Percentiles rank a stretch among this genome's conserved stretches.
phyloP scores from a whole-genome alignment of 768 basidiomycete species.

The Kwoniella bestiolae region DNA sequence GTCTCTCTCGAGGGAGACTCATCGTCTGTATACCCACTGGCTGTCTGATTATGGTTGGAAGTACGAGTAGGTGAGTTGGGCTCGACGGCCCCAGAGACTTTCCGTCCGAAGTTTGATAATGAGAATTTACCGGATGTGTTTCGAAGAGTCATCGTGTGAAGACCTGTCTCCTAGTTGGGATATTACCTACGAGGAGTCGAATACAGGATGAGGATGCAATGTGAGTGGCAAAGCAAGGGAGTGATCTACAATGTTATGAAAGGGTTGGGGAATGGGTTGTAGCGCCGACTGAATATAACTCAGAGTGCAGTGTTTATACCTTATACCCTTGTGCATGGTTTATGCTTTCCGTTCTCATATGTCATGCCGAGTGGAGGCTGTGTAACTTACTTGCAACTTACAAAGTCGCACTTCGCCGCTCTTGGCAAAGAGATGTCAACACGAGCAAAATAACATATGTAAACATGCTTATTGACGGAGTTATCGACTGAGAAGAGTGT shows the following conservation, averaged over 20 bases:
- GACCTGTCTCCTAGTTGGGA: neutral
- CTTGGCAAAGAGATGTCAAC: constrained; percentile 2
- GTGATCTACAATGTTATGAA: neutral
- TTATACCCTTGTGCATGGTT: neutral
- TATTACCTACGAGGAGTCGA: too few relatives aligned
- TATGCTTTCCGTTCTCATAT: neutral
- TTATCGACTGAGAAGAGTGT: neutral
- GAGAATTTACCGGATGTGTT: constrained; percentile 46
- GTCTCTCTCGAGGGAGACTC: constrained; percentile 18
- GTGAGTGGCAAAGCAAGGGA: constrained; percentile 6
- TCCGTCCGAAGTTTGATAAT: constrained; percentile 33
- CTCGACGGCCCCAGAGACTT: constrained; percentile 20
- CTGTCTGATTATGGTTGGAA: constrained; percentile 13
- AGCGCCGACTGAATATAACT: too few relatives aligned
- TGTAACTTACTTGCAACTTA: constrained; percentile 5
- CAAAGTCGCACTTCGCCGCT: constrained; percentile 1
- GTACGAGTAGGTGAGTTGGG: constrained; percentile 21
- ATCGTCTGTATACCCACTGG: constrained; percentile 21
- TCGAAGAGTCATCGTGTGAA: constrained; percentile 27
- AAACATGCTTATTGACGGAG: neutral
- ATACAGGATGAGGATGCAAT: too few relatives aligned
- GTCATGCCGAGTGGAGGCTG: constrained; percentile 17
- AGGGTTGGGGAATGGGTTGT: too few relatives aligned
- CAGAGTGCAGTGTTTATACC: too few relatives aligned
- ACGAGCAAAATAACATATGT: neutral